Percentiles rank a stretch among this genome's conserved stretches.
phyloP scores from a whole-genome alignment of 441 rosid genomes.

The Adansonia grandidieri region DNA sequence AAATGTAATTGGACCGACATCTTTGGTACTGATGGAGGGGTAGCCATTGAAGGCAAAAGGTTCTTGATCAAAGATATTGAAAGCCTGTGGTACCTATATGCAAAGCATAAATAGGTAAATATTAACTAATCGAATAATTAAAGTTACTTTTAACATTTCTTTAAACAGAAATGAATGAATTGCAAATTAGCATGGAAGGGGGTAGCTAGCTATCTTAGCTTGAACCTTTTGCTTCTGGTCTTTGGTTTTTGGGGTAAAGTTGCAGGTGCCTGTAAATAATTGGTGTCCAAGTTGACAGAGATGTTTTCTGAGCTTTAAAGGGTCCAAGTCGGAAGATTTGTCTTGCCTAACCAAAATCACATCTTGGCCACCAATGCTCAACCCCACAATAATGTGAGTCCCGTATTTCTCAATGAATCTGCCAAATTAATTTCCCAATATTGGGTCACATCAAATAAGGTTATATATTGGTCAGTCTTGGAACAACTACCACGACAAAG shows the following conservation, averaged over 20 bases:
- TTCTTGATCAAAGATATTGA: conserved; percentile 65
- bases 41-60: conserved; percentile 46
- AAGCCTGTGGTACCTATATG: conserved; percentile 71
- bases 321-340: conserved; percentile 51
- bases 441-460: neutral
- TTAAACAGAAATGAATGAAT: neutral
- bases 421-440: conserved; percentile 17
- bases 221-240: conserved; percentile 55
- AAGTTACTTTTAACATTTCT: neutral
- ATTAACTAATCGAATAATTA: too few relatives aligned
- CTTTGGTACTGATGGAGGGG: conserved; percentile 53
- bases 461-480: neutral
- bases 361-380: conserved; percentile 83
- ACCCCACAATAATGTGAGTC: conserved; percentile 79
- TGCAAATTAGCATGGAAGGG: neutral
- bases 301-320: conserved; percentile 65
- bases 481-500: neutral
- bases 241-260: conserved; percentile 44
- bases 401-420: conserved; percentile 94
- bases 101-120: neutral
- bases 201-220: too few relatives aligned
- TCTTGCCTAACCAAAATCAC: conserved; percentile 76
- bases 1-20: conserved; percentile 43
- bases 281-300: conserved; percentile 80
- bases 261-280: conserved; percentile 71